Percentiles rank a stretch among this genome's conserved stretches.
phyloP scores from a whole-genome alignment of 129 eudicot species.

The Erigeron canadensis region DNA sequence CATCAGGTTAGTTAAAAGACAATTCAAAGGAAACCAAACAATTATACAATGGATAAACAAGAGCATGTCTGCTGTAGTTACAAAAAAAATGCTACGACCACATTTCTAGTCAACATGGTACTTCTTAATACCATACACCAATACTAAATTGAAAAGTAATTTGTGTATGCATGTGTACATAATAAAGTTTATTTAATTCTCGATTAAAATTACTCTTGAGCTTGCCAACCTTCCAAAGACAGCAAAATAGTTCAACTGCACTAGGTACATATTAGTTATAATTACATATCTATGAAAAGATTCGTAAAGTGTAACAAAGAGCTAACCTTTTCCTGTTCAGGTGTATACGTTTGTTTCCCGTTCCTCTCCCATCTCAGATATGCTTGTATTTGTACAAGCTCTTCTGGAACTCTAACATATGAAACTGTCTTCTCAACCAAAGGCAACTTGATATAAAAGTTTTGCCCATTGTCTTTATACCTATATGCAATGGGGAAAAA shows the following conservation, averaged over 20 bases:
- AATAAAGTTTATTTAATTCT: conserved; percentile 1
- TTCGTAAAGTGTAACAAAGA: conserved; percentile 11
- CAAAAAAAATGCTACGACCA: conserved; percentile 9
- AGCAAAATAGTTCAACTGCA: conserved; percentile 14
- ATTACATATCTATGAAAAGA: neutral
- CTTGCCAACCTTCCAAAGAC: conserved; percentile 1
- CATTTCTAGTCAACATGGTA: neutral
- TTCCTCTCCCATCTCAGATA: conserved; percentile 96
- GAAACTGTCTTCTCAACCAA: conserved; percentile 31
- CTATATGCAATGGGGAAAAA: conserved; percentile 30
- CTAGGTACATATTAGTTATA: neutral
- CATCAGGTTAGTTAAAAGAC: conserved; percentile 10
- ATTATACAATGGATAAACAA: too few species aligned
- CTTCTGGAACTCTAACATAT: conserved; percentile 70
- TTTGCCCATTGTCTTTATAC: conserved; percentile 80
- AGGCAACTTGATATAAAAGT: conserved; percentile 62
- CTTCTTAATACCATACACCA: conserved; percentile 6
- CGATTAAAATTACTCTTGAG: conserved; percentile 16
- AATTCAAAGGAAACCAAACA: conserved; percentile 21
- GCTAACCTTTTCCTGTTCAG: conserved; percentile 86
- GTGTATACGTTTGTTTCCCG: conserved; percentile 89
- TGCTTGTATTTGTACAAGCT: conserved; percentile 95
- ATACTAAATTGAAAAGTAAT: neutral
- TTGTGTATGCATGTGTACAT: conserved; percentile 1
- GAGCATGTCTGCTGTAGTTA: neutral